These are phyloP conservation scores for Phylloporus sp. DNA, from an alignment of 768 basidiomycete species.

Conservation along the genomic window DNA sequence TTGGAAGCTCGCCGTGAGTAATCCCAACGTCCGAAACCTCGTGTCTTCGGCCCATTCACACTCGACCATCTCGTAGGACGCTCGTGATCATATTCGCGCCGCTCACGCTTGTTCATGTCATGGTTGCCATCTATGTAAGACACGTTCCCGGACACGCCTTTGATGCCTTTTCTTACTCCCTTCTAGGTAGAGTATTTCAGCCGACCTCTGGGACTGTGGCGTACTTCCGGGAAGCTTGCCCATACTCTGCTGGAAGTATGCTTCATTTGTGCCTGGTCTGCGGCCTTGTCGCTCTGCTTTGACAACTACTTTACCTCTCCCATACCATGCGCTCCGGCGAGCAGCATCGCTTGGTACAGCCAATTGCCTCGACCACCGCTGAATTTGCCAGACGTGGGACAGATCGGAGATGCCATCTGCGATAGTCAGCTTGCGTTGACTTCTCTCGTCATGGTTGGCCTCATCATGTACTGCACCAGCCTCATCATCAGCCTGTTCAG, in stretches of 20 bases:
- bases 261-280: conserved; percentile 93
- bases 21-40: neutral
- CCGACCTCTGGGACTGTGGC: conserved; percentile 87
- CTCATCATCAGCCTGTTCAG: conserved; percentile 80
- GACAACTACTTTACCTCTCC: conserved; percentile 90
- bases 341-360: conserved; percentile 69
- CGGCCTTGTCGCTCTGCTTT: conserved; percentile 80
- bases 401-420: conserved; percentile 58
- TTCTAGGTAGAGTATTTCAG: conserved; percentile 87
- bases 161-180: conserved; percentile 13
- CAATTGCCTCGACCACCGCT: conserved; percentile 45
- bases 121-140: conserved; percentile 78
- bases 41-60: neutral
- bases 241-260: conserved; percentile 85
- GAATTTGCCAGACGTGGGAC: conserved; percentile 30
- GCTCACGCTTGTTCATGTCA: conserved; percentile 77
- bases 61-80: conserved; percentile 39
- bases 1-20: conserved; percentile 79
- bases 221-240: conserved; percentile 78
- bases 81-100: conserved; percentile 85
- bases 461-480: conserved; percentile 78
- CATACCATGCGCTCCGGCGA: conserved; percentile 65
- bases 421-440: conserved; percentile 73
- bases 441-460: conserved; percentile 68
- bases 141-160: conserved; percentile 11